Percentiles rank a stretch among this genome's conserved stretches.
phyloP scores from a whole-genome alignment of 2,329 filamentous ascomycete genomes.

The Fusarium goolgardi region DNA sequence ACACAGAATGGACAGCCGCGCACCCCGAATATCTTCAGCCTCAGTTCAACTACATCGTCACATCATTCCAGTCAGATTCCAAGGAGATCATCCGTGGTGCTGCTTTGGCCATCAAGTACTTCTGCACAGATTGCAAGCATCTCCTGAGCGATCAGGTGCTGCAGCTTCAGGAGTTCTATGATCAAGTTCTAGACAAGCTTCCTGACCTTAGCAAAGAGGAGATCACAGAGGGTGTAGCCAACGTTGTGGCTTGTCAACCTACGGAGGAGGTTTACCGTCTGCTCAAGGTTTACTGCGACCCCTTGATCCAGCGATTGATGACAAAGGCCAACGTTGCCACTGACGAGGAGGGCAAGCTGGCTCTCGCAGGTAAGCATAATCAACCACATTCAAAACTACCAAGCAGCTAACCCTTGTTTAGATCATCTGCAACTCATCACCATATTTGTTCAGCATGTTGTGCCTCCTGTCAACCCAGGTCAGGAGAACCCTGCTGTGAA shows the following conservation, averaged over 20 bases:
- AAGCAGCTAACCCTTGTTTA: constrained; percentile 49
- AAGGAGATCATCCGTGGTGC: constrained; percentile 92
- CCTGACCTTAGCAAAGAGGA: constrained; percentile 92
- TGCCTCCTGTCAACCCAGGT: constrained; percentile 77
- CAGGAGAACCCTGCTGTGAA: constrained; percentile 91
- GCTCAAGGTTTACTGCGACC: constrained; percentile 93
- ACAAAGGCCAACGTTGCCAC: constrained; percentile 85
- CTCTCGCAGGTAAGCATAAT: constrained; percentile 77
- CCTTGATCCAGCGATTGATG: constrained; percentile 87
- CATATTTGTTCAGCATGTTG: constrained; percentile 82
- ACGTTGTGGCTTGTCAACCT: constrained; percentile 89
- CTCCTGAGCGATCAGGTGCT: constrained; percentile 84
- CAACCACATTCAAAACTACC: background rate
- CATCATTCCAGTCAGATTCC: constrained; percentile 87
- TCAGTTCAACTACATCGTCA: constrained; percentile 95
- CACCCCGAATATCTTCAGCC: constrained; percentile 92
- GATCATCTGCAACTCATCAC: constrained; percentile 94
- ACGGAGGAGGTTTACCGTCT: constrained; percentile 82
- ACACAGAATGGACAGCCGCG: constrained; percentile 96
- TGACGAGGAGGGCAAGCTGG: constrained; percentile 84
- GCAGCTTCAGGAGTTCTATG: constrained; percentile 92
- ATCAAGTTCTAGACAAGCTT: constrained; percentile 86
- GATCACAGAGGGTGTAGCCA: constrained; percentile 93
- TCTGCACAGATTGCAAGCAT: constrained; percentile 94
- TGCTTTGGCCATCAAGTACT: constrained; percentile 94